These are phyloP conservation scores for Solanum hybrid DNA, from an alignment of 305 asterid species.

Conservation along the genomic window DNA sequence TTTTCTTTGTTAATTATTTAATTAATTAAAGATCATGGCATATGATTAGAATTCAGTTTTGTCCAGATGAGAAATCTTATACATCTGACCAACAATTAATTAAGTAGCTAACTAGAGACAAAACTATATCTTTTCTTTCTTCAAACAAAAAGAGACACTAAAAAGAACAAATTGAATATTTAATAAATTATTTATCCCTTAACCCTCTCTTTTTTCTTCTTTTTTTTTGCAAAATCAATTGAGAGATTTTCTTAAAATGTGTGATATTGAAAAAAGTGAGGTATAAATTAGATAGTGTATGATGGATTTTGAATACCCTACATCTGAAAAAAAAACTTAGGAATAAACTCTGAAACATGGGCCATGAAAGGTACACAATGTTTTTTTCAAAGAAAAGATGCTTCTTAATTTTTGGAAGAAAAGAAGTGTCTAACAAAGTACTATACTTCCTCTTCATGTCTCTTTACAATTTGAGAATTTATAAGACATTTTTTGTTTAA, in stretches of 20 bases:
- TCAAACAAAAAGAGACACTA: constrained; percentile 11
- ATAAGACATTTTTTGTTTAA: not conserved
- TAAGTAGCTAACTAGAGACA: constrained; percentile 21
- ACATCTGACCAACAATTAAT: constrained; percentile 6
- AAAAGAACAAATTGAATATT: not conserved
- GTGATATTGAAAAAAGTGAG: not conserved
- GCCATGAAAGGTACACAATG: not conserved
- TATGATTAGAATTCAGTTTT: constrained; percentile 13
- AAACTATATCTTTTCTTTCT: constrained; percentile 25
- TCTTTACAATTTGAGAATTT: not conserved
- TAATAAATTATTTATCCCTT: not conserved
- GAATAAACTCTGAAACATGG: not conserved
- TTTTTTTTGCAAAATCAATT: not conserved
- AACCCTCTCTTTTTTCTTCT: not conserved
- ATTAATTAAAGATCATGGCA: not conserved
- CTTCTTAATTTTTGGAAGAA: not conserved
- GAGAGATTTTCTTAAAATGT: not conserved
- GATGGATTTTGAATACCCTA: not conserved
- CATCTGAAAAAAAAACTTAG: not conserved
- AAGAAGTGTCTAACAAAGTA: not conserved
- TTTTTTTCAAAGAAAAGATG: not conserved
- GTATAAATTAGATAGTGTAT: not conserved
- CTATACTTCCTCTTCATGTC: not conserved
- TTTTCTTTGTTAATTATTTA: not conserved
- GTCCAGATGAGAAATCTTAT: not conserved